Percentiles rank a stretch among this genome's conserved stretches.
Conservation (phyloP, 371 early-diverging fungal genomes). For the Mucor saturninus region DNA sequence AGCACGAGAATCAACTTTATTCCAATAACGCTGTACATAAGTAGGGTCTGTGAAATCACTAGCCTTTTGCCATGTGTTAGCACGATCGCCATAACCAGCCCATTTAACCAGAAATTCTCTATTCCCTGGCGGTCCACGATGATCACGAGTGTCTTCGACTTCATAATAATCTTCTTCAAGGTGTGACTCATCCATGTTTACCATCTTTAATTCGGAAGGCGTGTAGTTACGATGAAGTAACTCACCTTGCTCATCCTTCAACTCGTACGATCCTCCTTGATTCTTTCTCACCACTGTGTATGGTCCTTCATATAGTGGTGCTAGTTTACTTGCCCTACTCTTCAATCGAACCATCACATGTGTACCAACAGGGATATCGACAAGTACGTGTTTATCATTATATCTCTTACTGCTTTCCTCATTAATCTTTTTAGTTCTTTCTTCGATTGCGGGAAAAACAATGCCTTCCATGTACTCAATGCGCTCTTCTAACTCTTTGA, state of each 20-base stretch:
- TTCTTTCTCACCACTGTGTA: slow-evolving; percentile 11
- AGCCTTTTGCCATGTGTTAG: slow-evolving; percentile 16
- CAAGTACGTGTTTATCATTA: slow-evolving; percentile 8
- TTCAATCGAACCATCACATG: slow-evolving; percentile 11
- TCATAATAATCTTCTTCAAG: slow-evolving; percentile 11
- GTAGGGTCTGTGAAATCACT: slow-evolving; percentile 3
- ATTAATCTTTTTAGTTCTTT: slow-evolving; percentile 2
- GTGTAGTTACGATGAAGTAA: slow-evolving; percentile 14
- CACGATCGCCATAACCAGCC: slow-evolving; percentile 11
- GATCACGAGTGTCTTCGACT: slow-evolving; percentile 11
- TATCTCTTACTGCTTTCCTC: slow-evolving; percentile 6
- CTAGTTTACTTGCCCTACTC: slow-evolving; percentile 1
- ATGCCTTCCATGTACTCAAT: slow-evolving; percentile 8
- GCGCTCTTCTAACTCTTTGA: slow-evolving; percentile 3
- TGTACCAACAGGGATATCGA: slow-evolving; percentile 9
- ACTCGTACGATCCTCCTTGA: slow-evolving; percentile 5
- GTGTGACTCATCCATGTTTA: slow-evolving; percentile 7
- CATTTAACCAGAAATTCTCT: slow-evolving; percentile 10
- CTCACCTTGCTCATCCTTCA: slow-evolving; percentile 16
- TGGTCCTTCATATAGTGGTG: slow-evolving; percentile 9
- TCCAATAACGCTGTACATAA: slow-evolving; percentile 13
- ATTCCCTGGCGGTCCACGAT: not conserved
- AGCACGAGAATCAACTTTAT: not conserved
- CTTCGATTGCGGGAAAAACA: slow-evolving; percentile 17
- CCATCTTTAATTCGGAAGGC: slow-evolving; percentile 17